Evolutionary conservation across 345 rosid species (phyloP).

Genomic region (Eucalyptus melliodora): DNA sequence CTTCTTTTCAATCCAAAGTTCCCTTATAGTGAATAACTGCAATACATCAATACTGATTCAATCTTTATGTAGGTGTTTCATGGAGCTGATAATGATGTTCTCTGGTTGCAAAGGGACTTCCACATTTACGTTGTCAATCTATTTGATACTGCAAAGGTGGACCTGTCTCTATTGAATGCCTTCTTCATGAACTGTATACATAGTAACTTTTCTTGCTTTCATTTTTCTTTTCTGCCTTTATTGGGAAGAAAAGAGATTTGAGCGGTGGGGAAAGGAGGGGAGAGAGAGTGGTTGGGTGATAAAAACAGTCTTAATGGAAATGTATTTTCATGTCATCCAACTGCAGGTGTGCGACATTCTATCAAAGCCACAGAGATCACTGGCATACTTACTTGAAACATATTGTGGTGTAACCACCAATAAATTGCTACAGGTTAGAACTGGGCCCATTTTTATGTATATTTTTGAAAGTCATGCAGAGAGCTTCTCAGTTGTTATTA

Average conservation of each 20-base stretch:
- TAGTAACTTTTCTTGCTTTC: not conserved
- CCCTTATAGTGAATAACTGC: not conserved
- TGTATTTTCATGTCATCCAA: not conserved
- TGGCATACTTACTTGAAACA: slow-evolving; percentile 81
- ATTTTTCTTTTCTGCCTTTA: not conserved
- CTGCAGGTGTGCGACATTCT: slow-evolving; percentile 80
- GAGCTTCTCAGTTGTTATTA: not conserved
- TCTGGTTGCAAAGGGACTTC: slow-evolving; percentile 96
- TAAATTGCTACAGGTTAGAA: slow-evolving; percentile 69
- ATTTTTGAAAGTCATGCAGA: not conserved
- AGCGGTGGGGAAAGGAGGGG: not conserved
- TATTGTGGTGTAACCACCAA: slow-evolving; percentile 69
- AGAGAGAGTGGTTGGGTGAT: not conserved
- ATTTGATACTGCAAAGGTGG: slow-evolving; percentile 93
- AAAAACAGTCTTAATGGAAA: not conserved
- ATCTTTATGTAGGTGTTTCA: slow-evolving; percentile 66
- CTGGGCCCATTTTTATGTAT: not conserved
- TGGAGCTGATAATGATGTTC: slow-evolving; percentile 89
- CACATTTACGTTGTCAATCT: slow-evolving; percentile 85
- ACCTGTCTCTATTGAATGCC: not conserved
- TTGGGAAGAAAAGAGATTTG: not conserved
- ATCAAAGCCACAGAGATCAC: slow-evolving; percentile 78
- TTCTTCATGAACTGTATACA: not conserved
- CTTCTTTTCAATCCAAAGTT: not conserved
- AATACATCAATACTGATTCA: not conserved